Evolutionary conservation across 202 grass and related monocot genomes (phyloP).

Genomic region (Carex arenaria): DNA sequence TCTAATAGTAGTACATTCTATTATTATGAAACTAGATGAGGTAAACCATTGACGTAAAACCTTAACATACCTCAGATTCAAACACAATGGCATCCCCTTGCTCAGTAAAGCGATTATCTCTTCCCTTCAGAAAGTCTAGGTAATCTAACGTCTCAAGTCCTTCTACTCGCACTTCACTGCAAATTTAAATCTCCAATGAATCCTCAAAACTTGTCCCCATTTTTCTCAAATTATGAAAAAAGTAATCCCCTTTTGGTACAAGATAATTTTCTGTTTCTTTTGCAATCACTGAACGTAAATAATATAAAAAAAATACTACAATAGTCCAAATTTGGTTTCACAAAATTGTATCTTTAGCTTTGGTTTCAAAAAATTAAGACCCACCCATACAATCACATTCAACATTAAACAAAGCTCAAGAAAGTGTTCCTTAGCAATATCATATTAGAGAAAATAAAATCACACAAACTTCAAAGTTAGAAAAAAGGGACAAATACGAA

Average conservation of each 20-base stretch:
- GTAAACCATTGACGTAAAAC: not conserved
- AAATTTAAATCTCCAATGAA: conserved; percentile 26
- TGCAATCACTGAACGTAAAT: not conserved
- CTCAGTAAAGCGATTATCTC: conserved; percentile 49
- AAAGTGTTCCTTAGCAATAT: not conserved
- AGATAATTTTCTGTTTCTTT: not conserved
- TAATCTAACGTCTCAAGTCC: conserved; percentile 90
- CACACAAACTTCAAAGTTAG: not conserved
- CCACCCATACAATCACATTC: not conserved
- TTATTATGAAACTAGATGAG: not conserved
- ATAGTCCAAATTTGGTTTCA: not conserved
- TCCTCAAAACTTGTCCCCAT: not conserved
- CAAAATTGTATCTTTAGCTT: not conserved
- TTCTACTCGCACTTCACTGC: conserved; percentile 84
- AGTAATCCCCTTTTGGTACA: not conserved
- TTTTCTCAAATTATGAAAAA: not conserved
- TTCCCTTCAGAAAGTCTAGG: conserved; percentile 59
- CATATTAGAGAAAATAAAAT: not conserved
- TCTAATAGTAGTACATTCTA: not conserved
- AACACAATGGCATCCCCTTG: conserved; percentile 93
- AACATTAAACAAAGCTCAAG: not conserved
- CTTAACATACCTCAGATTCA: conserved; percentile 70
- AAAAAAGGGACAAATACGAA: not conserved
- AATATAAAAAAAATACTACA: not conserved
- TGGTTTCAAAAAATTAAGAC: not conserved